Evolutionary conservation across 2,329 filamentous ascomycete species (phyloP).

Genomic region (Fusarium decemcellulare): DNA sequence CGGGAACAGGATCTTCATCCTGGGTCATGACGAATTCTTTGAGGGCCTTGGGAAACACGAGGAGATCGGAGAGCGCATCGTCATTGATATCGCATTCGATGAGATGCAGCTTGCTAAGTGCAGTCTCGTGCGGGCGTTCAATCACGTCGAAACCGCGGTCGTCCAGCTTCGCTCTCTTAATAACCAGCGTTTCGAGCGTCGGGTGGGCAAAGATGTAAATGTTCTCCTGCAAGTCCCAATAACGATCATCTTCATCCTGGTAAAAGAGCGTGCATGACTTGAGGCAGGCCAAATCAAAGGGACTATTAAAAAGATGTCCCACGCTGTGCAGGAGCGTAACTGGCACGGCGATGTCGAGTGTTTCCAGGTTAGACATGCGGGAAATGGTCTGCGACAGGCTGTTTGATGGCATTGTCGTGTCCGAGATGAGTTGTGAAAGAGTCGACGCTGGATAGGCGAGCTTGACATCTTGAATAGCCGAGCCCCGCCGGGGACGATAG

Average conservation of each 20-base stretch:
- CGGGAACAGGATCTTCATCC: constrained; percentile 53
- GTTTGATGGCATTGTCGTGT: constrained; percentile 56
- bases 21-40: constrained; percentile 65
- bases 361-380: constrained; percentile 65
- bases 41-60: constrained; percentile 60
- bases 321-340: constrained; percentile 60
- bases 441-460: constrained; percentile 61
- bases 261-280: constrained; percentile 63
- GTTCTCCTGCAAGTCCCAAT: constrained; percentile 67
- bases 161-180: constrained; percentile 61
- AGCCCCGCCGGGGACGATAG: constrained; percentile 62
- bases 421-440: constrained; percentile 57
- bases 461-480: constrained; percentile 60
- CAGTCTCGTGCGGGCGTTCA: constrained; percentile 63
- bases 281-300: constrained; percentile 64
- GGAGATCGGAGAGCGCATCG: constrained; percentile 53
- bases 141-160: constrained; percentile 63
- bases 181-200: constrained; percentile 61
- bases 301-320: constrained; percentile 64
- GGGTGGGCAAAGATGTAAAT: constrained; percentile 67
- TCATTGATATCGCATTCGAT: constrained; percentile 67
- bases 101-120: constrained; percentile 59
- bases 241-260: constrained; percentile 58
- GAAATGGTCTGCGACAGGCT: constrained; percentile 62
- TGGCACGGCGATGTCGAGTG: constrained; percentile 61